Evolutionary conservation across 306 rosid species (phyloP).

Genomic region (Heteromeles arbutifolia): DNA sequence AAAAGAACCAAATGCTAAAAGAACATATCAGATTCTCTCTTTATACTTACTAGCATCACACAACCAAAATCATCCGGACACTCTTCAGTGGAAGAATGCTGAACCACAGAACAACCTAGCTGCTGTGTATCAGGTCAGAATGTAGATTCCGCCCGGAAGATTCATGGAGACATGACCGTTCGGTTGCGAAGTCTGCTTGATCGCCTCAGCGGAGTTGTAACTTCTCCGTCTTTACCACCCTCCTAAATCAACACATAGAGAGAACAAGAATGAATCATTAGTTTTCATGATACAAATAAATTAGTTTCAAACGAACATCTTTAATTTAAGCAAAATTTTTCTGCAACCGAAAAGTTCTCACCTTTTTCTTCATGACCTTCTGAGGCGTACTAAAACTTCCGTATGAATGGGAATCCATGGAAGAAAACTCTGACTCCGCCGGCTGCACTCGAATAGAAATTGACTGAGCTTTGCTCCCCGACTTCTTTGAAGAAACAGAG

Average conservation of each 20-base stretch:
- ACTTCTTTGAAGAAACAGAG: slow-evolving; percentile 15
- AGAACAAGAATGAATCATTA: background rate
- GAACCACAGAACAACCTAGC: background rate
- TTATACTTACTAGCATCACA: background rate
- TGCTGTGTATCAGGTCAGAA: background rate
- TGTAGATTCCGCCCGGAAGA: no score
- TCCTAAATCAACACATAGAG: slow-evolving; percentile 10
- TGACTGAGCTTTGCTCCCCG: slow-evolving; percentile 13
- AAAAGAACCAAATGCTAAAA: background rate
- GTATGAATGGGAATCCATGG: slow-evolving; percentile 10
- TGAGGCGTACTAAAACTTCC: slow-evolving; percentile 22
- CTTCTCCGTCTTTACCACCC: slow-evolving; percentile 22
- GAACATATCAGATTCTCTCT: background rate
- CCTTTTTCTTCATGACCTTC: slow-evolving; percentile 24
- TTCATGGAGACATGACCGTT: slow-evolving; percentile 26
- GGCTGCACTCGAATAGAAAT: slow-evolving; percentile 14
- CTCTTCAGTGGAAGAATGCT: slow-evolving; percentile 9
- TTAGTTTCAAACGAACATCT: background rate
- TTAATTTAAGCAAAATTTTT: background rate
- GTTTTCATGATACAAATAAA: background rate
- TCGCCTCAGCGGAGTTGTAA: slow-evolving; percentile 41
- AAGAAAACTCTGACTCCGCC: slow-evolving; percentile 20
- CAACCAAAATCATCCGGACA: background rate
- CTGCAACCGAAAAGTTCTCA: slow-evolving; percentile 1
- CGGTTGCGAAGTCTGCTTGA: slow-evolving; percentile 43